Evolutionary conservation across 2,329 filamentous ascomycete genomes (phyloP), one percentile per base, ranked within the genome.

Genomic region (Tolypocladium nubicola): DNA sequence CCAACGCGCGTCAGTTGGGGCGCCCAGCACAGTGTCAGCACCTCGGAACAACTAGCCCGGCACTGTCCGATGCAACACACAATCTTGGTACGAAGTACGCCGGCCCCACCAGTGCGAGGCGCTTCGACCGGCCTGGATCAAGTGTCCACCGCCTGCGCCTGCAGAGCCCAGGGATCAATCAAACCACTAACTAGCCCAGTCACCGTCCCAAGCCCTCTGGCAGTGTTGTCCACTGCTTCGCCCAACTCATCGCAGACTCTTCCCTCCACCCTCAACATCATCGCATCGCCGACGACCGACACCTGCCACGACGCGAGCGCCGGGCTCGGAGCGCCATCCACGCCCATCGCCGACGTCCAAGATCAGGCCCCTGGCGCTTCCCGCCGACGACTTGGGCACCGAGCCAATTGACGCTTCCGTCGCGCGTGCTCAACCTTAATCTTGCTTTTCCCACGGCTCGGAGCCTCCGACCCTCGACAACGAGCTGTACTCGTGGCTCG

Each of bases 391-490:
- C 26, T 40, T 37, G 9, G 35, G 4, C 38, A 3, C 14, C 52
- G n/a, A 13, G 26, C 39, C 52, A 41, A 54, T 54, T 54, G 52
- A 54, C 52, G 35, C 39, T 30, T 40, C 14, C 52, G 52, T 40
- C 37, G 52, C 52, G 38, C 52, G 52, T 54, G 38, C 52, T 54
- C 52, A 41, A 54, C 52, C 38, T 41, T 54, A n/a, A 54, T 39
- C 52, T 41, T 54, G 52, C 52, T 33, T 33, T 54, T 35, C 16
- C 30, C 47, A 21, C 47, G 30, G 21, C 47, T 30, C 47, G n/a
- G 16, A 13, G 47, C 47, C 47, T 33, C 47, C 16, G 30, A 2
- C 47, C 19, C 16, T 50, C 30, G 30, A 50, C 47, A 8, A 11
- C 47, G 19, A 50, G 47, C 47, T 30, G 16, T 35, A 3, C 47